Evolutionary conservation across 495 filamentous ascomycete genomes (phyloP), one percentile per base, ranked within the genome.

Genomic region (Talaromyces ruber): DNA sequence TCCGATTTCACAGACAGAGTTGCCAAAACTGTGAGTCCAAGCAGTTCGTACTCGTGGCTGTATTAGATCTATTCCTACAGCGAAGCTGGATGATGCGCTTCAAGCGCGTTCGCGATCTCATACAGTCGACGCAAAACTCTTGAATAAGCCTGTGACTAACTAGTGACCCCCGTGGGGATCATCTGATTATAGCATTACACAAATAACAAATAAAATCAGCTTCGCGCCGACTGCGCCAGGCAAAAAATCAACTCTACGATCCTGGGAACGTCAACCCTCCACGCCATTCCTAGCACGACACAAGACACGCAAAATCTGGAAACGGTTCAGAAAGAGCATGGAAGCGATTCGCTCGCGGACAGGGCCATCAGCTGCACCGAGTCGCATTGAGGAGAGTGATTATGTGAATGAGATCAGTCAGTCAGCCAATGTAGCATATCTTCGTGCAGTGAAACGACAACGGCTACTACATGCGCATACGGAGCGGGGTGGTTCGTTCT

Each of bases 221-320:
- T 78, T 74, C 58, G 76, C 72, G 11, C 72, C 74, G 26, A 71
- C 73, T 62, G 76, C 74, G 64, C 56, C 51, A 21, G 64, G 66
- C 37, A 39, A 65, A 18, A 63, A 62, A 72, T 70, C 60, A 64
- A 69, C 62, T 45, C 79, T 70, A 62, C 84, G 67, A 72, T 70
- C 74, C 72, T 78, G 71, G 82, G 86, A 74, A 74, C 77, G 71
- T 75, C 82, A 71, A 76, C 84, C 80, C 67, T 82, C 75, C 70
- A 86, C 70, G 64, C 81, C 77, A 61, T 81, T 78, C 58, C 65
- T 70, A 53, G 63, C 71, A 26, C 77, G 72, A 22, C 67, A 73
- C 26, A 76, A 75, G 55, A 71, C 78, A 5, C 76, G 74, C 32
- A 82, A 82, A 56, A 65, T 83, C 53, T 83, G 81, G 81, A 83